Evolutionary conservation across 1,284 basidiomycete genomes (phyloP).

Genomic region (Chalciporus sp.): DNA sequence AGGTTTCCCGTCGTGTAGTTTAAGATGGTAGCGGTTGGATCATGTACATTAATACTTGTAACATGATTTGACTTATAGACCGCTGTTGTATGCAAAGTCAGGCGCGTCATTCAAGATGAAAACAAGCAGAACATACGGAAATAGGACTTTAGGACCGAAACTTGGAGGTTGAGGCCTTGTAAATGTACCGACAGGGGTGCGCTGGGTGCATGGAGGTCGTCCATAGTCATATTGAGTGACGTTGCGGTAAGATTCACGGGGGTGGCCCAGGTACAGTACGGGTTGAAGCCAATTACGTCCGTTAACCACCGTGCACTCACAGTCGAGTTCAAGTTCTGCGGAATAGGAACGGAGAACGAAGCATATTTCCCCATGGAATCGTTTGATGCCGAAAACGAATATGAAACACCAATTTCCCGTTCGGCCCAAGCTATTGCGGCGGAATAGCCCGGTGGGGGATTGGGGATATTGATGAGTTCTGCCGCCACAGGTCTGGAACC

Average conservation of each 20-base stretch:
- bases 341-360: slow-evolving; percentile 11
- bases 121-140: slow-evolving; percentile 11
- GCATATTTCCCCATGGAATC: slow-evolving; percentile 15
- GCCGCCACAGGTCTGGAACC: slow-evolving; percentile 8
- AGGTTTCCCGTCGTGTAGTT: slow-evolving; percentile 13
- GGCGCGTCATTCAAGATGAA: background rate
- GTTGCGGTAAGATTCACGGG: slow-evolving; percentile 17
- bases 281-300: slow-evolving; percentile 21
- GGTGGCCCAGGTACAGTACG: slow-evolving; percentile 24
- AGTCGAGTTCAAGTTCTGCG: slow-evolving; percentile 10
- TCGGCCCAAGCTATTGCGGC: slow-evolving; percentile 18
- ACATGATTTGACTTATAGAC: slow-evolving; percentile 6
- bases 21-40: slow-evolving; percentile 5
- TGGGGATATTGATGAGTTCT: slow-evolving; percentile 1
- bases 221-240: slow-evolving; percentile 16
- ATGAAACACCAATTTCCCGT: slow-evolving; percentile 10
- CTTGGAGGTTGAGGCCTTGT: slow-evolving; percentile 6
- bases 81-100: background rate
- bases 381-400: slow-evolving; percentile 10
- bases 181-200: slow-evolving; percentile 7
- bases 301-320: slow-evolving; percentile 25
- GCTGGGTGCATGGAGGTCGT: slow-evolving; percentile 5
- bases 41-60: slow-evolving; percentile 15
- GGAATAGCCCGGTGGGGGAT: slow-evolving; percentile 11
- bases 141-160: slow-evolving; percentile 11